Evolutionary conservation across 495 filamentous ascomycete species (phyloP).

Genomic region (Penicillium angulare): DNA sequence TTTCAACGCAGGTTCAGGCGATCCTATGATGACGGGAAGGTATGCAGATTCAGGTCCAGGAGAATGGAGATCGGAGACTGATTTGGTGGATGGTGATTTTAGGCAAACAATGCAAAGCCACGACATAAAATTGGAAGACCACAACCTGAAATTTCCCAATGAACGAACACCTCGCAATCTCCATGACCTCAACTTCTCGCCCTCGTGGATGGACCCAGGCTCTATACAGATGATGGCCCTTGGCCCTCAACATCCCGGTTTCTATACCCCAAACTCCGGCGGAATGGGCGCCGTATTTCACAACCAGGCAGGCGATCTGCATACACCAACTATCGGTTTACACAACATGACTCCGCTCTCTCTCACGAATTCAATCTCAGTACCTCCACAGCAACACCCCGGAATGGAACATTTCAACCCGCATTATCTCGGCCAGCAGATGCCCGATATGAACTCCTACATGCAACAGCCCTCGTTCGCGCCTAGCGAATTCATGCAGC

Average conservation of each 20-base stretch:
- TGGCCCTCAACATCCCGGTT: slow-evolving; percentile 74
- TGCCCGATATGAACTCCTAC: slow-evolving; percentile 74
- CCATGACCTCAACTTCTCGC: slow-evolving; percentile 83
- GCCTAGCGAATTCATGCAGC: slow-evolving; percentile 76
- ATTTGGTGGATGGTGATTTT: neutral
- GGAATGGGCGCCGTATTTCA: slow-evolving; percentile 82
- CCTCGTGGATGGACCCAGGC: slow-evolving; percentile 81
- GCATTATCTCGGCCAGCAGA: slow-evolving; percentile 62
- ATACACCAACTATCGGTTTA: slow-evolving; percentile 76
- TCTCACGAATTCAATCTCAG: slow-evolving; percentile 62
- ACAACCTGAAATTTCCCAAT: slow-evolving; percentile 63
- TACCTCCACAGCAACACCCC: slow-evolving; percentile 35
- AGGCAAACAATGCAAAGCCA: slow-evolving; percentile 9
- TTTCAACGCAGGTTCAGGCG: neutral
- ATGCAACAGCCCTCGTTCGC: slow-evolving; percentile 65
- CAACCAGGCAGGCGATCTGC: slow-evolving; percentile 82
- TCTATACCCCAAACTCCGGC: slow-evolving; percentile 86
- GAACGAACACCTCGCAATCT: slow-evolving; percentile 76
- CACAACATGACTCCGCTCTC: slow-evolving; percentile 72
- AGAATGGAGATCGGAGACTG: slow-evolving; percentile 1
- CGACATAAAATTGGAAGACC: slow-evolving; percentile 40
- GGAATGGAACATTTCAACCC: slow-evolving; percentile 12
- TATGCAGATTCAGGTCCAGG: slow-evolving; percentile 12
- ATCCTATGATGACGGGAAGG: slow-evolving; percentile 26
- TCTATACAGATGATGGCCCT: slow-evolving; percentile 74